Percentiles rank a stretch among this genome's conserved stretches.
phyloP scores from a whole-genome alignment of 2,329 filamentous ascomycete genomes.

The Claviceps sorghi region DNA sequence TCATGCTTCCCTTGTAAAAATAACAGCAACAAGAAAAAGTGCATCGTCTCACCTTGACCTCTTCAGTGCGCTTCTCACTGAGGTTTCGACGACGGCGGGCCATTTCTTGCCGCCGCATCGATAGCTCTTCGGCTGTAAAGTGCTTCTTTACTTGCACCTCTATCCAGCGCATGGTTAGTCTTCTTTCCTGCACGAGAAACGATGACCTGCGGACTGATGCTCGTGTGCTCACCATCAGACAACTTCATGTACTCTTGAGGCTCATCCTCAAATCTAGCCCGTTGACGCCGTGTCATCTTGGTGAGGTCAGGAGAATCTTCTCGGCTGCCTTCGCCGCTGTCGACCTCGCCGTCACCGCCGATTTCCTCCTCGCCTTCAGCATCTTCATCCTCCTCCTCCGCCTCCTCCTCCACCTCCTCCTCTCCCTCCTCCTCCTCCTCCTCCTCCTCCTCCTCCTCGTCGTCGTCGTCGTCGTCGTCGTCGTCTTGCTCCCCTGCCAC shows the following conservation, averaged over 20 bases:
- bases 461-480: conserved; percentile 34
- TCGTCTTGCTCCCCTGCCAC: conserved; percentile 27
- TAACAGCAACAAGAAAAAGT: background rate
- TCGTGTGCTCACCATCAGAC: conserved; percentile 35
- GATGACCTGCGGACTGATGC: background rate
- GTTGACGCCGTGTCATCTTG: conserved; percentile 47
- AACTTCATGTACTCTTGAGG: conserved; percentile 43
- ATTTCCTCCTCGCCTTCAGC: conserved; percentile 25
- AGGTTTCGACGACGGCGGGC: conserved; percentile 45
- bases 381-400: conserved; percentile 7
- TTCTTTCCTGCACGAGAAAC: background rate
- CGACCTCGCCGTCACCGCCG: conserved; percentile 21
- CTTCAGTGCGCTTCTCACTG: conserved; percentile 50
- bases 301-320: conserved; percentile 39
- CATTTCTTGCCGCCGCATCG: conserved; percentile 49
- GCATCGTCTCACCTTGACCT: conserved; percentile 38
- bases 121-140: conserved; percentile 46
- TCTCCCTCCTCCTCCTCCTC: conserved; percentile 25
- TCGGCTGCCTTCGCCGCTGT: conserved; percentile 31
- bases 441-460: conserved; percentile 27
- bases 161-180: conserved; percentile 14
- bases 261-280: conserved; percentile 43
- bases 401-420: background rate
- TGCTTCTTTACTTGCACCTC: conserved; percentile 50
- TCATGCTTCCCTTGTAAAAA: background rate